Conservation (phyloP, 345 rosid species). For the Ceriops decandra region DNA sequence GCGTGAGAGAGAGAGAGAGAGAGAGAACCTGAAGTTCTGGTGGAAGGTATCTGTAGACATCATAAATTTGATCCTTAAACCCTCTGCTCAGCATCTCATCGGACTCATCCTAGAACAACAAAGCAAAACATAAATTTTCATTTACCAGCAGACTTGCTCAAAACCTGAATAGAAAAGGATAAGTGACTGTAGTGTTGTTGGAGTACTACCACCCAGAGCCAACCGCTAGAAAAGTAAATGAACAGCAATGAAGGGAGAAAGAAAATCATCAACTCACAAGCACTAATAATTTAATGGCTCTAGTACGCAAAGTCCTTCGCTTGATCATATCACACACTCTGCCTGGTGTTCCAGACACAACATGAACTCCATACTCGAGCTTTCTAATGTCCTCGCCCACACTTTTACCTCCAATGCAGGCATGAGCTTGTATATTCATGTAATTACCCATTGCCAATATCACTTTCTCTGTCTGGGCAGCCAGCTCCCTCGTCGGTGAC, state of each 20-base stretch:
- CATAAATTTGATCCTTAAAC: conserved; percentile 96
- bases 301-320: conserved; percentile 89
- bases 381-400: conserved; percentile 96
- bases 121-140: neutral
- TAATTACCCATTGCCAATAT: conserved; percentile 70
- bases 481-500: conserved; percentile 95
- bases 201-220: neutral
- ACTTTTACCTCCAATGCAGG: conserved; percentile 93
- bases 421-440: conserved; percentile 77
- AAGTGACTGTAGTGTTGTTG: neutral
- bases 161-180: neutral
- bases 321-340: conserved; percentile 99
- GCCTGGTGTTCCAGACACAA: conserved; percentile 98
- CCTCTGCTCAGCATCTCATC: conserved; percentile 99
- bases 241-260: neutral
- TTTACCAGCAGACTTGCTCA: neutral
- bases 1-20: neutral
- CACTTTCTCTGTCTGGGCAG: conserved; percentile 83
- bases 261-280: conserved; percentile 25
- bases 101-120: conserved; percentile 59
- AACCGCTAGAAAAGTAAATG: neutral
- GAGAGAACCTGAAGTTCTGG: conserved; percentile 85
- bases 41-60: conserved; percentile 92
- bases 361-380: conserved; percentile 58
- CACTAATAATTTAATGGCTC: conserved; percentile 48